Evolutionary conservation across 1,284 basidiomycete species (phyloP).

Genomic region (Heterobasidion annosum): DNA sequence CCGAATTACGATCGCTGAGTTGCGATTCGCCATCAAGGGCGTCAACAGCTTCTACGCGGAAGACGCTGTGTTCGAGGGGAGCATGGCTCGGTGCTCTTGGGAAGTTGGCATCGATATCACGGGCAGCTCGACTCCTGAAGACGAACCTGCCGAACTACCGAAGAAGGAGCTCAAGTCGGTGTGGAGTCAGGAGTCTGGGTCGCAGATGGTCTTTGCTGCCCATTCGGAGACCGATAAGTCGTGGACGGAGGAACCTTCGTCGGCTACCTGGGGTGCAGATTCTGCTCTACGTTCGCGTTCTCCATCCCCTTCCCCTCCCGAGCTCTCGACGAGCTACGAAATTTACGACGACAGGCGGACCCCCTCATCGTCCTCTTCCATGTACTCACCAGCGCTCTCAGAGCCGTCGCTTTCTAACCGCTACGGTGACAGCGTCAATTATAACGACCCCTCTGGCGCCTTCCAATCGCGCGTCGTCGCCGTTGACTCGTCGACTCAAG

Average conservation of each 20-base stretch:
- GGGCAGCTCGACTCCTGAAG: constrained; percentile 26
- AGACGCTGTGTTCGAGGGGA: constrained; percentile 69
- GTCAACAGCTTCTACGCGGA: constrained; percentile 67
- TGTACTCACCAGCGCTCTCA: constrained; percentile 29
- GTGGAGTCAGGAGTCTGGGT: constrained; percentile 62
- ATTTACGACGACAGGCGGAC: constrained; percentile 9
- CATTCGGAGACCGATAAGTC: constrained; percentile 28
- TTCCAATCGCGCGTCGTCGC: constrained; percentile 34
- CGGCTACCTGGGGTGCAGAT: constrained; percentile 20
- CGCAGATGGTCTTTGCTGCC: constrained; percentile 53
- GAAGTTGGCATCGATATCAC: constrained; percentile 65
- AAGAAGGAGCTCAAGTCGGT: constrained; percentile 19
- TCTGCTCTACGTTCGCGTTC: constrained; percentile 18
- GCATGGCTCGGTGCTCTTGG: constrained; percentile 77
- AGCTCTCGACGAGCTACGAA: constrained; percentile 7
- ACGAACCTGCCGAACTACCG: constrained; percentile 12
- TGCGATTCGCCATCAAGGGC: constrained; percentile 60
- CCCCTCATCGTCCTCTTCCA: constrained; percentile 24
- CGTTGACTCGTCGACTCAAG: constrained; percentile 49
- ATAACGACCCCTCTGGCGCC: constrained; percentile 26
- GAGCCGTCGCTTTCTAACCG: constrained; percentile 35
- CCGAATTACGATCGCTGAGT: constrained; percentile 61
- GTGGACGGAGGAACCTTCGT: constrained; percentile 28
- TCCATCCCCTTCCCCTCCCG: constrained; percentile 8
- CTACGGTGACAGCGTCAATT: constrained; percentile 35